Base-by-base conservation (phyloP, 768 basidiomycete species). In the Tephrocybe sp. region DNA sequence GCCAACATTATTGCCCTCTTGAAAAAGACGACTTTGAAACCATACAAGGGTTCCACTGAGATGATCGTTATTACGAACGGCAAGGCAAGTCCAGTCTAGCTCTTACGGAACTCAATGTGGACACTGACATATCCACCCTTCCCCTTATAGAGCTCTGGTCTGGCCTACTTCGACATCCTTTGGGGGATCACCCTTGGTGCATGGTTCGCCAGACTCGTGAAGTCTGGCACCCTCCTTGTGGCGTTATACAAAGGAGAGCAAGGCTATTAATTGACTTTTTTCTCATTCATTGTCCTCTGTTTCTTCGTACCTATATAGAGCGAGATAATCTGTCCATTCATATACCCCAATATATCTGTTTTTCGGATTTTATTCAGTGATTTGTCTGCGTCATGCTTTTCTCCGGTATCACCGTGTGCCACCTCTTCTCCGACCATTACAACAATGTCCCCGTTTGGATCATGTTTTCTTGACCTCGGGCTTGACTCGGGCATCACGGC, bases 61-160 rank as follows among this genome's bases (percentile, higher is more conserved):
- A 51, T 78, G 51, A 84, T 87, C 24, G n/a, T 78, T 18, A 61
- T 85, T 38, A 78, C 81, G 4, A 77, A 79, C 48, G 84, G 84
- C 51, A 80, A 69, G 75, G 83, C 82, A 70, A 45, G 43, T 22
- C 15, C 25, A 18, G 1, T 11, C 18, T 25, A 36, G 8, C 15
- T 37, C 30, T 13, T 8, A 26, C 4, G 9, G 9, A 5, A 19
- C 26, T 15, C n/a, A 19, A n/a, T n/a, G 24, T 30, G 2, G 34
- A 18, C n/a, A 31, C 58, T 3, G 54, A 55, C 34, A 25, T 39
- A 18, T 27, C 32, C n/a, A n/a, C n/a, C n/a, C n/a, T n/a, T n/a
- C n/a, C 11, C 21, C 60, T 18, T 12, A 18, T 28, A 80, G 80
- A 59, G 63, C 11, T 69, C 69, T 5, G 80, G 80, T 0, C 54